phyloP scores from a whole-genome alignment of 2,329 filamentous ascomycete species.

The Penicillium psychrosexuale region DNA sequence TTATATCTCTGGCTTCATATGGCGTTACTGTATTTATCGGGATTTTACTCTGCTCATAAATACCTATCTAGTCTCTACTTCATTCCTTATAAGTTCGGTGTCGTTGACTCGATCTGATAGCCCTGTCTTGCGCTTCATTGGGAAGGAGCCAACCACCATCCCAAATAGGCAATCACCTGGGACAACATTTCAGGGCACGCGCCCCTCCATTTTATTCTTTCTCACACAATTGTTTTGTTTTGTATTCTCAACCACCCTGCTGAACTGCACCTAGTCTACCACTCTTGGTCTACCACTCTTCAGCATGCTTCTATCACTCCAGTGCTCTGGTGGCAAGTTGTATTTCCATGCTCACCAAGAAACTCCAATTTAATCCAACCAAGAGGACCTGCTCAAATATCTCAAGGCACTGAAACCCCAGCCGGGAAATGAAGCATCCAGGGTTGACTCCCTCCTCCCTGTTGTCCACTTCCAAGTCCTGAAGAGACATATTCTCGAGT shows the following conservation, averaged over 20 bases:
- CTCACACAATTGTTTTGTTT: no score
- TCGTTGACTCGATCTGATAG: background rate
- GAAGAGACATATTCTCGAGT: background rate
- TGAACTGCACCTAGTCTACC: background rate
- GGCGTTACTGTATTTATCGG: constrained; percentile 10
- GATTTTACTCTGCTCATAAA: constrained; percentile 18
- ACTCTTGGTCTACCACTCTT: background rate
- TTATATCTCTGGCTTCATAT: constrained; percentile 1
- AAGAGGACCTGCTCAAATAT: background rate
- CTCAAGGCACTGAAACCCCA: background rate
- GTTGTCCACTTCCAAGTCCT: background rate
- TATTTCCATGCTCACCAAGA: background rate
- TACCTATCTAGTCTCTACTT: background rate
- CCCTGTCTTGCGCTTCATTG: background rate
- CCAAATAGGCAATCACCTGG: background rate
- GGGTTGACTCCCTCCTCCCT: background rate
- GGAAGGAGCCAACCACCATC: background rate
- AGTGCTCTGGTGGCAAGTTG: background rate
- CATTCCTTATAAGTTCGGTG: background rate
- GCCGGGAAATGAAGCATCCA: background rate
- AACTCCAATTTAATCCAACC: background rate
- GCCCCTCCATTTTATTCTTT: background rate
- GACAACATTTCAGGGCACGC: background rate
- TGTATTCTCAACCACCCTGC: background rate
- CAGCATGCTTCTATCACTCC: background rate